phyloP scores from a whole-genome alignment of 2,329 filamentous ascomycete species.

The Myrmaecium sp. region DNA sequence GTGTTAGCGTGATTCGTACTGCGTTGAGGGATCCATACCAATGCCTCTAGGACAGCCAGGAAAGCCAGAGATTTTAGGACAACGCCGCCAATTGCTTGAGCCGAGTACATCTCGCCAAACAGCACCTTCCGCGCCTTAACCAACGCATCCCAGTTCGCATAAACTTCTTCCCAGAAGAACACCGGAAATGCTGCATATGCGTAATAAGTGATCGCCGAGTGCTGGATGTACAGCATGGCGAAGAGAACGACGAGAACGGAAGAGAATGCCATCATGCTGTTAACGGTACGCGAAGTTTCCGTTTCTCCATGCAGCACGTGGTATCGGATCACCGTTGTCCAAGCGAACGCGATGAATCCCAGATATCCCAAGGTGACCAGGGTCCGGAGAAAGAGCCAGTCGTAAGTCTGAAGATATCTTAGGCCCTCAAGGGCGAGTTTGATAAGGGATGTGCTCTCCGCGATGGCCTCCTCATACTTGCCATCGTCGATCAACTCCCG shows the following conservation, averaged over 20 bases:
- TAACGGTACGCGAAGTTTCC: conserved; percentile 43
- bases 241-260: conserved; percentile 61
- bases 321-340: conserved; percentile 74
- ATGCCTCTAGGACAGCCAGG: conserved; percentile 57
- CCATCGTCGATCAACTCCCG: conserved; percentile 47
- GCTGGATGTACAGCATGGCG: conserved; percentile 61
- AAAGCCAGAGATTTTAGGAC: conserved; percentile 48
- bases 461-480: conserved; percentile 60
- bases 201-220: conserved; percentile 73
- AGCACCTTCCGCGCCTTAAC: conserved; percentile 48
- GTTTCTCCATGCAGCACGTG: conserved; percentile 64
- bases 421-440: conserved; percentile 63
- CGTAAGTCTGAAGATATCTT: conserved; percentile 91
- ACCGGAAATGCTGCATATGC: conserved; percentile 83
- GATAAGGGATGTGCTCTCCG: conserved; percentile 60
- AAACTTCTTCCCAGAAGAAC: conserved; percentile 93
- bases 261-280: conserved; percentile 50
- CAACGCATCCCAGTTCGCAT: conserved; percentile 56
- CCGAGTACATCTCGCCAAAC: conserved; percentile 49
- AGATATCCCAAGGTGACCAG: conserved; percentile 82
- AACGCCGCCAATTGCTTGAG: conserved; percentile 42
- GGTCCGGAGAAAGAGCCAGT: conserved; percentile 88
- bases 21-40: conserved; percentile 28
- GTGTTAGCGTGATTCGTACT: background rate
- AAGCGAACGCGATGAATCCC: conserved; percentile 86